Conservation (phyloP, 2,329 filamentous ascomycete species). For the Fonsecaea monophora region DNA sequence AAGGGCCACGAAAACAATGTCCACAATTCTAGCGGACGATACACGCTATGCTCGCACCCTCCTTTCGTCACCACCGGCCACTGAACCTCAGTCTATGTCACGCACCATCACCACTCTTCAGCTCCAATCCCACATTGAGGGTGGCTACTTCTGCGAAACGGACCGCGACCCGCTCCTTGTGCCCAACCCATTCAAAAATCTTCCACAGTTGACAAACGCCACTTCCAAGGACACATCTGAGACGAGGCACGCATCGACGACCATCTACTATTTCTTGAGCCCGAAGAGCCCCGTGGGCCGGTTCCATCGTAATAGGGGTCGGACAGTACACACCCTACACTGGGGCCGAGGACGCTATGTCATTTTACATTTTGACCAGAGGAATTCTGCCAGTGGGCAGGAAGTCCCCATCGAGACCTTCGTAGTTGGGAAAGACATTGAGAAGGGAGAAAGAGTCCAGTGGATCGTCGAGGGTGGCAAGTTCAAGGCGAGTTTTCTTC, state of each 20-base stretch:
- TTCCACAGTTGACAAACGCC: constrained; percentile 47
- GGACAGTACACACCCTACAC: constrained; percentile 71
- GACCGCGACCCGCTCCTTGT: constrained; percentile 61
- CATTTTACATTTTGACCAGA: constrained; percentile 42
- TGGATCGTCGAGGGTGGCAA: constrained; percentile 74
- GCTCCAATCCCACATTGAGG: constrained; percentile 65
- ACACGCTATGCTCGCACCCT: constrained; percentile 23
- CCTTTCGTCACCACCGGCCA: constrained; percentile 25
- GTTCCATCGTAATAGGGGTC: constrained; percentile 68
- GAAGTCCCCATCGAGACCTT: constrained; percentile 50
- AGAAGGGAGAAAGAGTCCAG: constrained; percentile 66
- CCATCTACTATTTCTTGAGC: constrained; percentile 70
- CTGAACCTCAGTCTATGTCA: constrained; percentile 46
- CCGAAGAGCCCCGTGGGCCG: constrained; percentile 61
- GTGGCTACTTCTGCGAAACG: constrained; percentile 69
- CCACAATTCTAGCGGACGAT: constrained; percentile 1
- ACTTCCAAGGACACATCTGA: constrained; percentile 46
- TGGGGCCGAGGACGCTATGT: constrained; percentile 54
- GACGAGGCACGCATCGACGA: constrained; percentile 63
- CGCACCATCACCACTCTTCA: constrained; percentile 54
- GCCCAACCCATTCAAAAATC: constrained; percentile 59
- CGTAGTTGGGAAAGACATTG: constrained; percentile 67
- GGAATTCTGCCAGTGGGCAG: background rate
- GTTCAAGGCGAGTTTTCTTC: constrained; percentile 69
- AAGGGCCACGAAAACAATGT: background rate